Base-by-base conservation (phyloP, 768 basidiomycete genomes). In the Xanthoconium stramineum region DNA sequence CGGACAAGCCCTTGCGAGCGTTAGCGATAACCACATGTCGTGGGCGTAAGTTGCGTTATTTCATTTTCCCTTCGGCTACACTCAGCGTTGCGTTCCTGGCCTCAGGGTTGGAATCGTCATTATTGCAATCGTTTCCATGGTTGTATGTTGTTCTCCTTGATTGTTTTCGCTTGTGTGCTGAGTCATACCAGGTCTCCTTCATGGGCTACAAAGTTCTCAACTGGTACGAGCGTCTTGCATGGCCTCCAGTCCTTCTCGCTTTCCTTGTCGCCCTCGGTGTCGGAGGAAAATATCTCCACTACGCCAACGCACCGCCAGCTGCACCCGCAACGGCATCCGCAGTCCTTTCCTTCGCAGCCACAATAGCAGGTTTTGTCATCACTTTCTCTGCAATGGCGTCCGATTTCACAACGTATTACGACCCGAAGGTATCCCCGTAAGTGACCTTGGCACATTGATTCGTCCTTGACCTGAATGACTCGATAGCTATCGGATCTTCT, bases 81-180 rank as follows among this genome's bases (percentile, higher is more conserved):
- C 53, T 66, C 36, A 70, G 30, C 20, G 42, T 35, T 29, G 12
- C 29, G 52, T 59, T 40, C 52, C 59, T 52, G 35, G 33, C 13
- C 42, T 30, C 58, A 89, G 86, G 49, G 84, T 94, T 29, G 92
- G 92, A 3, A 94, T 94, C 52, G 86, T 91, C 33, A 83, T 94
- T 49, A 84, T 93, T 40, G 80, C 82, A 0, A 57, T 87, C 32
- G 74, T 90, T 33, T 85, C 89, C 3, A 80, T 94, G 32, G 57
- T 87, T 24, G 75, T 83, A 65, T 54, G 75, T 76, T 53, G 43
- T 57, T 32, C 46, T 38, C n/a, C 42, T 5, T 42, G 38, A 45
- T 37, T 47, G 37, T 39, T 13, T 29, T 35, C 37, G 24, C 45
- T 44, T 44, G 37, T 48, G 17, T 58, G 36, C 52, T 53, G 32